Evolutionary conservation across 345 rosid genomes (phyloP), one percentile per base, ranked within the genome.

Genomic region (Lepidium didymum): DNA sequence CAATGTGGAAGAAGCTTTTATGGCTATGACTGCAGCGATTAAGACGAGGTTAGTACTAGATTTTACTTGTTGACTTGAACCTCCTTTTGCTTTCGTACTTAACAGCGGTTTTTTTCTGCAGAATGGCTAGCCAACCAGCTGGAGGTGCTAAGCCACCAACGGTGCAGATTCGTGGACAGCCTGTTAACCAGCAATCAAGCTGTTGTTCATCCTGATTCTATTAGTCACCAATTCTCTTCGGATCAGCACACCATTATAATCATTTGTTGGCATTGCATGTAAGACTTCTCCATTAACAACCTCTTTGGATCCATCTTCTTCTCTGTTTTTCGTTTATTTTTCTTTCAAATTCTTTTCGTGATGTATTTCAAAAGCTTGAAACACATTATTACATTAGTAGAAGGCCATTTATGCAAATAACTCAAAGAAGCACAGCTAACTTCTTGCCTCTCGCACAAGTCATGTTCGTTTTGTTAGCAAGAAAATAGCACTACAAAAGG

Each of bases 1-100:
- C 78, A 86, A 86, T 46, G 94, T 88, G 2, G 94, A 88, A 63
- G 82, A 88, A 62, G 91, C 87, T 63, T 88, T 88, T 75, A 88
- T 88, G 94, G 91, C 94, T 10, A 88, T 88, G 94, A 82, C 91
- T 70, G 86, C 86, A 53, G 86, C 80, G 21, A 84, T 88, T 62
- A 88, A 88, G 81, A 81, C 77, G 37, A 88, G 86, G 91, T 86
- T 27, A 4, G 56, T 5, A 43, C 13, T 16, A 2, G n/a, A 60
- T 18, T 11, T 19, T 13, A 29, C 19, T 60, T 15, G 18, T 57
- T n/a, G n/a, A n/a, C 46, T 4, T 51, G 1, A 8, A 10, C 16
- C 23, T 0, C 23, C 33, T 0, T 19, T 9, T 42, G 12, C 27
- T 46, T 64, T 0, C 5, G n/a, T 33, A 4, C 35, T 27, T 40